These are phyloP conservation scores for Penicillium fimorum DNA, from an alignment of 495 filamentous ascomycete genomes.

Conservation along the genomic window DNA sequence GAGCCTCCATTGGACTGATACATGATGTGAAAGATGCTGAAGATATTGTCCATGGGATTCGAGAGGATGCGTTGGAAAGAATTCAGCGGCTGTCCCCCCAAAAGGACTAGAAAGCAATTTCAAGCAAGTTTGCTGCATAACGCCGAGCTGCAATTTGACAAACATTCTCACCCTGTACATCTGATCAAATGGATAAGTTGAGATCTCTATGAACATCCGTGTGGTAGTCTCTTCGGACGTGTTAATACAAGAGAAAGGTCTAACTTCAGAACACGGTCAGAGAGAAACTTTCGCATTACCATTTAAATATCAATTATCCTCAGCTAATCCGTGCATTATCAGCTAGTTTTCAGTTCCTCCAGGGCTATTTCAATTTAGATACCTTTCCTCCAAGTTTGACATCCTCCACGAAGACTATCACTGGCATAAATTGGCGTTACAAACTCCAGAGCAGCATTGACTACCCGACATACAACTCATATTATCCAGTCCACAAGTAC, in stretches of 20 bases:
- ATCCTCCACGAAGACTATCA: not conserved
- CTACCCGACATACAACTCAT: not conserved
- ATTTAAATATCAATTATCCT: not conserved
- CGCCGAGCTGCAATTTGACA: not conserved
- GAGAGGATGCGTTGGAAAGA: slow-evolving; percentile 11
- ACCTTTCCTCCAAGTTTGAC: not conserved
- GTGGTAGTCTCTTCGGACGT: not conserved
- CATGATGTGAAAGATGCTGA: slow-evolving; percentile 42
- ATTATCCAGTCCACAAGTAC: not conserved
- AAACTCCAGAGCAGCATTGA: slow-evolving; percentile 4
- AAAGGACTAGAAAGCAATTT: not conserved
- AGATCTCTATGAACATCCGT: not conserved
- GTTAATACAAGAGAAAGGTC: not conserved
- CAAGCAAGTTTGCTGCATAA: not conserved
- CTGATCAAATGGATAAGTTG: not conserved
- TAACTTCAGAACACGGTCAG: not conserved
- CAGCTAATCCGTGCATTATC: not conserved
- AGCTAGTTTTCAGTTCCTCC: not conserved
- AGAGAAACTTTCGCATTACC: not conserved
- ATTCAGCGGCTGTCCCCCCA: slow-evolving; percentile 2
- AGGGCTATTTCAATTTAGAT: not conserved
- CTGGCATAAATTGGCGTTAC: not conserved
- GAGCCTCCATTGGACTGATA: slow-evolving; percentile 52
- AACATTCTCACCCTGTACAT: not conserved
- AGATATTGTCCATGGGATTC: slow-evolving; percentile 37